Evolutionary conservation across 768 basidiomycete species (phyloP), one percentile per base, ranked within the genome.

Genomic region (Termitomyces sp.): DNA sequence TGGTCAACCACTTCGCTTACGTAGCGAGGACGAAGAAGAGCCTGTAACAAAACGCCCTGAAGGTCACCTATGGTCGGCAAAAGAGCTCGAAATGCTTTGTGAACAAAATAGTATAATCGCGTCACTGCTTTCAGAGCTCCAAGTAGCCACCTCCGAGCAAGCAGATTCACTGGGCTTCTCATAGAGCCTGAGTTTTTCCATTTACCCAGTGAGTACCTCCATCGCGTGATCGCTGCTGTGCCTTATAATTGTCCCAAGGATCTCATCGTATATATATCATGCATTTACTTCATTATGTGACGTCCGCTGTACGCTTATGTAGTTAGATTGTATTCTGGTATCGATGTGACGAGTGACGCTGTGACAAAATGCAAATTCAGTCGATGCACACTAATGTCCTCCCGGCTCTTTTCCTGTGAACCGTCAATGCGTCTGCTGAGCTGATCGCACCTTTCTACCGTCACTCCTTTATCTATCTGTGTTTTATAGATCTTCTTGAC

Each of bases 21-120:
- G 40, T 45, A 62, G 63, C 17, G 64, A 56, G 19, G 56, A 59
- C 21, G 51, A 55, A 23, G 59, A 47, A 23, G 45, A 43, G 43
- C 57, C 57, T 50, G 61, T 57, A 14, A 57, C 47, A 54, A 62
- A 44, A 14, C 73, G 68, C 60, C 68, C 63, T 52, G 79, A 77
- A 60, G 80, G 80, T 37, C 78, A 78, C 40, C 60, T 84, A 54
- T 90, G 87, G 86, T 89, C 85, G 35, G 85, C 89, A n/a, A 83
- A 84, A 55, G 94, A 96, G 64, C 71, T 98, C 58, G 86, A 91
- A 66, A 70, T 87, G 64, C 82, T 90, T 33, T 95, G 93, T 67
- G 83, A 85, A 62, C 94, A 97, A 70, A 98, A 97, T 64, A 94
- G 93, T 66, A 78, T 89, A 14, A 84, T 98, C 38, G 81, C 90